Evolutionary conservation across 768 basidiomycete species (phyloP).

Genomic region (Epithele typhae): DNA sequence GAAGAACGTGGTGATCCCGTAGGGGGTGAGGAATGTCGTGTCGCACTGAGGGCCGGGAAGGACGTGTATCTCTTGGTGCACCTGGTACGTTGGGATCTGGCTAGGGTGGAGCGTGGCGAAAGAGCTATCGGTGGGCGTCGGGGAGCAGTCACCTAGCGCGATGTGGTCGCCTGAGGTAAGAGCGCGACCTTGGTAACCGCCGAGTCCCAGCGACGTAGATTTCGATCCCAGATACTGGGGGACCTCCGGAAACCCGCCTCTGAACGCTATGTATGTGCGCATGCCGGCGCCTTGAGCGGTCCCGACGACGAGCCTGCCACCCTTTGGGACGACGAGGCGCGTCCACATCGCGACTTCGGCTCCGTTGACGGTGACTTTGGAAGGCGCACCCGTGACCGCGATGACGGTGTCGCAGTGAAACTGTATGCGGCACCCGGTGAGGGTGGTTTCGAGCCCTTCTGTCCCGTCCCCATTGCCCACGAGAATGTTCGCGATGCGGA

Average conservation of each 20-base stretch:
- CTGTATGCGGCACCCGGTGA: constrained; percentile 43
- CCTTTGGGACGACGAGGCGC: constrained; percentile 40
- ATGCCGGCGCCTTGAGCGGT: constrained; percentile 35
- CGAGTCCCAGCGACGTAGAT: constrained; percentile 58
- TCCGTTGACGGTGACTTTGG: constrained; percentile 40
- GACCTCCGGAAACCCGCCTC: constrained; percentile 57
- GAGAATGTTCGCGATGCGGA: constrained; percentile 52
- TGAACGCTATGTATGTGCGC: constrained; percentile 50
- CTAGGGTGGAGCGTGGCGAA: not conserved
- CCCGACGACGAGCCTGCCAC: constrained; percentile 40
- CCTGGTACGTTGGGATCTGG: constrained; percentile 41
- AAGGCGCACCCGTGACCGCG: constrained; percentile 50
- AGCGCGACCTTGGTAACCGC: constrained; percentile 59
- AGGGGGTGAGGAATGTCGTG: constrained; percentile 44
- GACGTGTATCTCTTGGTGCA: constrained; percentile 48
- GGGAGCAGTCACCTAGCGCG: constrained; percentile 31
- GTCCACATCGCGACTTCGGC: constrained; percentile 43
- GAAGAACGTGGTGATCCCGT: constrained; percentile 50
- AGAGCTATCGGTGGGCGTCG: constrained; percentile 14
- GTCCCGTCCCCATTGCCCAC: constrained; percentile 46
- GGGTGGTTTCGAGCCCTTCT: constrained; percentile 53
- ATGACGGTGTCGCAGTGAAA: constrained; percentile 49
- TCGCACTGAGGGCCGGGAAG: constrained; percentile 64
- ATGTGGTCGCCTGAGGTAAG: constrained; percentile 50
- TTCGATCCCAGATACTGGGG: constrained; percentile 59